Conservation (phyloP, 2,329 filamentous ascomycete species). For the Periconia sp. region DNA sequence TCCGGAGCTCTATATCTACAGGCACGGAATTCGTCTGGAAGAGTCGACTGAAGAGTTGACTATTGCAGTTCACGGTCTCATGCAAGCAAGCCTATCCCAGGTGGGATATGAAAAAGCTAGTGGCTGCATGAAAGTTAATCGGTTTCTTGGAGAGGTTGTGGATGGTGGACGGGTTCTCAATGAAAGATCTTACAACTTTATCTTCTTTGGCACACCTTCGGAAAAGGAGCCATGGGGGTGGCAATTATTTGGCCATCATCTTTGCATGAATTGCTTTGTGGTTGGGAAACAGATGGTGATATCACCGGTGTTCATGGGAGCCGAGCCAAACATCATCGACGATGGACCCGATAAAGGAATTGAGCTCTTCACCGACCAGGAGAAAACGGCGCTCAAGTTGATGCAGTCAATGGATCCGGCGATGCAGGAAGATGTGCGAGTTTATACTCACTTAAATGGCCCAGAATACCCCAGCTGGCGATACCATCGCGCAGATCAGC, state of each 20-base stretch:
- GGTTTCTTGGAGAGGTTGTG: slow-evolving; percentile 74
- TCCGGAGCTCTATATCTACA: slow-evolving; percentile 72
- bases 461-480: slow-evolving; percentile 59
- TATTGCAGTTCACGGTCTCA: slow-evolving; percentile 48
- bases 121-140: slow-evolving; percentile 74
- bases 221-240: slow-evolving; percentile 69
- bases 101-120: slow-evolving; percentile 75
- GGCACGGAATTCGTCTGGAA: slow-evolving; percentile 74
- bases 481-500: slow-evolving; percentile 67
- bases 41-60: slow-evolving; percentile 49
- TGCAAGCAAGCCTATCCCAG: slow-evolving; percentile 66
- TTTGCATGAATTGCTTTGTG: slow-evolving; percentile 75
- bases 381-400: slow-evolving; percentile 67
- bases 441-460: slow-evolving; percentile 67
- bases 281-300: slow-evolving; percentile 69
- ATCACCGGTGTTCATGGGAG: slow-evolving; percentile 78
- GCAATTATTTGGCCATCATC: slow-evolving; percentile 78
- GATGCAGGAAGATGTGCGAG: slow-evolving; percentile 58
- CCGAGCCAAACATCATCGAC: slow-evolving; percentile 79
- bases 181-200: slow-evolving; percentile 77
- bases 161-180: slow-evolving; percentile 69
- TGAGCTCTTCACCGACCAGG: slow-evolving; percentile 69
- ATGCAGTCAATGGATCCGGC: slow-evolving; percentile 67
- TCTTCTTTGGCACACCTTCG: slow-evolving; percentile 68
- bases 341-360: slow-evolving; percentile 67